Base-by-base conservation (phyloP, 2,329 filamentous ascomycete genomes). In the Beauveria caledonica region DNA sequence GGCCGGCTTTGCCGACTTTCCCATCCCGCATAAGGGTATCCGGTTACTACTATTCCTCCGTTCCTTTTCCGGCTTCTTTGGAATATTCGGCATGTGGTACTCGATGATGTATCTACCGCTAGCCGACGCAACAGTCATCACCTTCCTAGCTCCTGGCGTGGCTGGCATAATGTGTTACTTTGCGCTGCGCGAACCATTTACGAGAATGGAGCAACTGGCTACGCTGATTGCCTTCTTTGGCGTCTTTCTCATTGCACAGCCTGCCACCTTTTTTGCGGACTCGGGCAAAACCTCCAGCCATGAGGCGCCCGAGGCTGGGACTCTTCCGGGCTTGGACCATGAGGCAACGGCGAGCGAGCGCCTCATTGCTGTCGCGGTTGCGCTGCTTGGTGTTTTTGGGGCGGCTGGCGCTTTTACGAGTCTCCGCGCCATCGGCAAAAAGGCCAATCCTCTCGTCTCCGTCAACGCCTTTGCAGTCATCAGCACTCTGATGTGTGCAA, bases 41-140 rank as follows among this genome's bases (percentile, higher is more conserved):
- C 79, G 90, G 42, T 78, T 78, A 68, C 76, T 96, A 6, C 77
- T 97, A 4, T 71, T 90, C 1, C 72, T 83, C 10, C 80, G 92
- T 67, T 90, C 89, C 0, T 71, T 89, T 2, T 80, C 80, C 33
- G 92, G 91, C n/a, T 82, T 81, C 69, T 88, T 90, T 70, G 90
- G 90, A 11, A 87, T 95, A 4, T 92, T 87, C 70, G 88, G 88
- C 40, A 83, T 94, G 74, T 95, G 78, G 79, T 80, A 75, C 64
- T 80, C 76, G 11, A 80, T 80, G 61, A 82, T 89, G 69, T 95
- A 95, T 67, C 82, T 96, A 3, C 89, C 90, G 0, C 80, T 96
- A 2, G 88, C 90, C 17, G 92, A 96, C 70, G 91, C 92, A 2
- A 94, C 90, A 0, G 92, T 96, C 39, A 87, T 97, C 58, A 94